Conservation (phyloP, 2,329 filamentous ascomycete species). For the Aspergillus tanneri region DNA sequence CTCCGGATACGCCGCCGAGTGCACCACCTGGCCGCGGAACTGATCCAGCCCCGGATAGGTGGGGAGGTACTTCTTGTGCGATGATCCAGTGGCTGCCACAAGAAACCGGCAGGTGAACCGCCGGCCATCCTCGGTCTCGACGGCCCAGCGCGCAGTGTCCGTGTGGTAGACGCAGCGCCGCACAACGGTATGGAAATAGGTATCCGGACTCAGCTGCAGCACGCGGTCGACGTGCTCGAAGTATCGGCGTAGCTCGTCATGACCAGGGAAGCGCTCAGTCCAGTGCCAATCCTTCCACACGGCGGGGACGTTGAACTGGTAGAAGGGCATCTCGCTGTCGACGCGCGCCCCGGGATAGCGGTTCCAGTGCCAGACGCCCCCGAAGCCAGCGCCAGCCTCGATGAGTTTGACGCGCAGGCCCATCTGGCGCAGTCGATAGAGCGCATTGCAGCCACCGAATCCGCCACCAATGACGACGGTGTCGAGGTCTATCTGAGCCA, state of each 20-base stretch:
- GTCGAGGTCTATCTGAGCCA: no score
- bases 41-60: constrained; percentile 36
- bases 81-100: constrained; percentile 49
- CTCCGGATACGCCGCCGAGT: constrained; percentile 57
- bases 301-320: constrained; percentile 54
- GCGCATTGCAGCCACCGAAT: constrained; percentile 48
- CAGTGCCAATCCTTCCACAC: constrained; percentile 50
- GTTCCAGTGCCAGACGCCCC: constrained; percentile 59
- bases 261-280: constrained; percentile 31
- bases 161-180: constrained; percentile 44
- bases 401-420: constrained; percentile 52
- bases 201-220: constrained; percentile 46
- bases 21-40: constrained; percentile 55
- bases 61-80: constrained; percentile 47
- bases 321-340: constrained; percentile 56
- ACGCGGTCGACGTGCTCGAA: constrained; percentile 50
- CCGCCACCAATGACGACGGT: constrained; percentile 25
- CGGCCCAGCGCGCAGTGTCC: constrained; percentile 41
- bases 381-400: constrained; percentile 54
- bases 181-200: constrained; percentile 47
- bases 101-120: constrained; percentile 46
- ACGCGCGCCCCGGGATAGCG: constrained; percentile 56
- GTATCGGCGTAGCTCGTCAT: constrained; percentile 46
- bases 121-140: constrained; percentile 45
- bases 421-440: constrained; percentile 53